These are phyloP conservation scores for Kluyveromyces wickerhamii DNA, from an alignment of 805 yeast genomes.

Conservation along the genomic window DNA sequence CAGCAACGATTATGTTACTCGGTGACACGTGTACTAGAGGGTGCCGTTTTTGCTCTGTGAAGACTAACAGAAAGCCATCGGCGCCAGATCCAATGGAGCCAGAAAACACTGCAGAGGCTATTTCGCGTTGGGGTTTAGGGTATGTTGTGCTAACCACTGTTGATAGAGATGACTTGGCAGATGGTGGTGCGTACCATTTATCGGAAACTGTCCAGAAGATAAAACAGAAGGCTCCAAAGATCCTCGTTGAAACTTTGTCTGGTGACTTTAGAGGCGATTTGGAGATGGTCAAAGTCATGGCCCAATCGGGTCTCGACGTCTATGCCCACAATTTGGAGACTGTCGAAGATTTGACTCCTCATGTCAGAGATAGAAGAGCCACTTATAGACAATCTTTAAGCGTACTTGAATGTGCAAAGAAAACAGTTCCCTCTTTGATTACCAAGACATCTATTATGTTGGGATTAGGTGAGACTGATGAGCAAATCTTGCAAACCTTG, in stretches of 20 bases:
- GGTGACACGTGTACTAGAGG: slow-evolving; percentile 99
- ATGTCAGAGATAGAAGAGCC: slow-evolving; percentile 93
- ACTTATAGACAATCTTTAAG: slow-evolving; percentile 81
- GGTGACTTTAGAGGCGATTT: slow-evolving; percentile 95
- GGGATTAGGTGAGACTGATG: slow-evolving; percentile 95
- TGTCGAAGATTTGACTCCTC: slow-evolving; percentile 90
- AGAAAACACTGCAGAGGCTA: slow-evolving; percentile 95
- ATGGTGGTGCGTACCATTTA: slow-evolving; percentile 90
- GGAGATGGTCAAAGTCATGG: slow-evolving; percentile 69
- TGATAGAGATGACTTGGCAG: slow-evolving; percentile 88
- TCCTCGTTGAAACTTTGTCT: slow-evolving; percentile 83
- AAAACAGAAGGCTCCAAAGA: slow-evolving; percentile 82
- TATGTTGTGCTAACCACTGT: slow-evolving; percentile 96
- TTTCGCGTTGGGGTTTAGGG: slow-evolving; percentile 95
- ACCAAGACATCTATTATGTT: slow-evolving; percentile 95
- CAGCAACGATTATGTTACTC: slow-evolving; percentile 94
- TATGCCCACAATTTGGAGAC: slow-evolving; percentile 97
- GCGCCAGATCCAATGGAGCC: slow-evolving; percentile 95
- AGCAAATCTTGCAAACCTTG: slow-evolving; percentile 70
- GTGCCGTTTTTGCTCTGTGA: slow-evolving; percentile 96
- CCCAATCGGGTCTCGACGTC: slow-evolving; percentile 84
- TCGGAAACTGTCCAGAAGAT: slow-evolving; percentile 80
- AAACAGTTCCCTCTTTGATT: slow-evolving; percentile 60
- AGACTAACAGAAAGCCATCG: slow-evolving; percentile 80
- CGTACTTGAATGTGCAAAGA: slow-evolving; percentile 75